phyloP scores from a whole-genome alignment of 2,329 filamentous ascomycete species.

The Colletotrichum zoysiae region DNA sequence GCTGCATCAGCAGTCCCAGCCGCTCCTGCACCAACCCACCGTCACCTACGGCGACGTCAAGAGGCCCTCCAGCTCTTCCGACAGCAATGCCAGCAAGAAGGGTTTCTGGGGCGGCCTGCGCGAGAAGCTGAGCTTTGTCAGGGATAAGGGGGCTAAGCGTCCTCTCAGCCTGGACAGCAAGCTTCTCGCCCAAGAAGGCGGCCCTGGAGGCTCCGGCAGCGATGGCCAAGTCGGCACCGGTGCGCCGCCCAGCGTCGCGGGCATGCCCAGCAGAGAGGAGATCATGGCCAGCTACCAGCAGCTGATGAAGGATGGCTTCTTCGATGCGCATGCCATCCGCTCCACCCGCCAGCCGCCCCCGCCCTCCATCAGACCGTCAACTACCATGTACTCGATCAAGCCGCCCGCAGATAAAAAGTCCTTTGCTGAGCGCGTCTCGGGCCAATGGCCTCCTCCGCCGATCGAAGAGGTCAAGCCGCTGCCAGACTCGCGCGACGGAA shows the following conservation, averaged over 20 bases:
- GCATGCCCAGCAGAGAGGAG: slow-evolving; percentile 60
- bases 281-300: slow-evolving; percentile 68
- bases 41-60: slow-evolving; percentile 37
- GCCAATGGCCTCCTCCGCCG: slow-evolving; percentile 44
- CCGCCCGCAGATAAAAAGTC: slow-evolving; percentile 39
- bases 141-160: slow-evolving; percentile 41
- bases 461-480: slow-evolving; percentile 35
- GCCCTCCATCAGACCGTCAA: slow-evolving; percentile 33
- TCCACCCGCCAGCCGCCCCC: slow-evolving; percentile 63
- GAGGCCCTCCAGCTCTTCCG: slow-evolving; percentile 41
- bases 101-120: slow-evolving; percentile 50
- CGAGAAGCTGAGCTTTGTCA: slow-evolving; percentile 46
- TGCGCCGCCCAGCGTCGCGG: slow-evolving; percentile 42
- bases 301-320: slow-evolving; percentile 70
- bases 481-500: slow-evolving; percentile 57
- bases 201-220: slow-evolving; percentile 22
- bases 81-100: slow-evolving; percentile 41
- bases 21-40: slow-evolving; percentile 27
- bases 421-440: slow-evolving; percentile 36
- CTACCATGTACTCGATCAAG: slow-evolving; percentile 33
- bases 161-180: slow-evolving; percentile 43
- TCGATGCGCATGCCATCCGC: slow-evolving; percentile 68
- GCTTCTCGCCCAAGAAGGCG: slow-evolving; percentile 35
- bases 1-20: slow-evolving; percentile 30
- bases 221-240: slow-evolving; percentile 1